phyloP scores from a whole-genome alignment of 148 eudicot species.

The Camellia lanceoleosa region DNA sequence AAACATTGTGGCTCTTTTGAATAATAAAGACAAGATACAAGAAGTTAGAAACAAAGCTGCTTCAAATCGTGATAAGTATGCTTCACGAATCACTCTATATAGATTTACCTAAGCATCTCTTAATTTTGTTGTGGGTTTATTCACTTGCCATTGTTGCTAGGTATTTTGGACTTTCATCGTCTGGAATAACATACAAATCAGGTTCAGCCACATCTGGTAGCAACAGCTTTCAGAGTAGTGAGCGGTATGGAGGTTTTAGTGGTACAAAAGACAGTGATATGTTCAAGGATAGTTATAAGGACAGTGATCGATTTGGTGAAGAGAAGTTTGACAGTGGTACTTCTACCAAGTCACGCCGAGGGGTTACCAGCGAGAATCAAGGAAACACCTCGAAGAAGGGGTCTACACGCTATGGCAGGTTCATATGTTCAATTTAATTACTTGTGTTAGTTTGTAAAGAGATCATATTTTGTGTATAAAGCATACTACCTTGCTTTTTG shows the following conservation, averaged over 20 bases:
- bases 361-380: constrained; percentile 29
- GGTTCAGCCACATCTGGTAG: constrained; percentile 61
- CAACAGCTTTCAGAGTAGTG: constrained; percentile 49
- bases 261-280: constrained; percentile 53
- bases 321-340: constrained; percentile 55
- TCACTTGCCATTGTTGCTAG: constrained; percentile 34
- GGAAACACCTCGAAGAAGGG: constrained; percentile 36
- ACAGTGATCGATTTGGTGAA: constrained; percentile 53
- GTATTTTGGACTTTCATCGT: constrained; percentile 90
- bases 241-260: constrained; percentile 75
- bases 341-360: constrained; percentile 48
- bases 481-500: neutral
- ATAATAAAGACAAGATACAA: constrained; percentile 86
- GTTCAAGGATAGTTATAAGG: constrained; percentile 42
- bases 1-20: constrained; percentile 73
- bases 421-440: neutral
- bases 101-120: neutral
- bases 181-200: constrained; percentile 76
- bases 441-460: neutral
- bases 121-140: constrained; percentile 3
- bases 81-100: neutral
- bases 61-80: constrained; percentile 76
- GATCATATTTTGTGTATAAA: neutral
- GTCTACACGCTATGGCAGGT: constrained; percentile 52
- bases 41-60: constrained; percentile 91